phyloP scores from a whole-genome alignment of 148 eudicot genomes.

The Chenopodium berlandieri region DNA sequence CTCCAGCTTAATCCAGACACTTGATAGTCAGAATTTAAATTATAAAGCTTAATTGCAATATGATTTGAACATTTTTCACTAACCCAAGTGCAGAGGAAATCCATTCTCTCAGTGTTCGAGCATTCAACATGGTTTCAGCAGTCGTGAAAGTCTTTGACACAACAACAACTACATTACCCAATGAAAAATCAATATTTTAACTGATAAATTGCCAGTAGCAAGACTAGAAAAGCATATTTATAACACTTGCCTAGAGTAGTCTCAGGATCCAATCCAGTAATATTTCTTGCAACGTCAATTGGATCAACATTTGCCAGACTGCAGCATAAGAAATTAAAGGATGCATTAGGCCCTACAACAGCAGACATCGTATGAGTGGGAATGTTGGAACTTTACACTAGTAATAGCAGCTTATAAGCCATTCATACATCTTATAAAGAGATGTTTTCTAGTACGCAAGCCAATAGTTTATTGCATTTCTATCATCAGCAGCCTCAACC shows the following conservation, averaged over 20 bases:
- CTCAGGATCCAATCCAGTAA: conserved; percentile 88
- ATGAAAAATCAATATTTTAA: conserved; percentile 15
- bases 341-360: conserved; percentile 9
- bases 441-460: background rate
- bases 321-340: conserved; percentile 28
- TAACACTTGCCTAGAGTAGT: conserved; percentile 71
- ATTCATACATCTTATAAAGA: background rate
- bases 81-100: conserved; percentile 92
- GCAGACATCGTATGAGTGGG: background rate
- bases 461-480: background rate
- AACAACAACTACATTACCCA: conserved; percentile 70
- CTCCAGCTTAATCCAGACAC: background rate
- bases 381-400: background rate
- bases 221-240: conserved; percentile 10
- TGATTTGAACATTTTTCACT: conserved; percentile 25
- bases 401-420: background rate
- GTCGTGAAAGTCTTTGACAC: conserved; percentile 98
- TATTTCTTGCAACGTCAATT: conserved; percentile 82
- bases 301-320: conserved; percentile 99
- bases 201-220: background rate
- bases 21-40: conserved; percentile 1
- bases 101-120: conserved; percentile 97
- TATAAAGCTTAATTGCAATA: background rate
- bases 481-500: background rate
- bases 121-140: conserved; percentile 98